Evolutionary conservation across 768 basidiomycete genomes (phyloP).

Genomic region (Naganishia vaughanmartiniae): DNA sequence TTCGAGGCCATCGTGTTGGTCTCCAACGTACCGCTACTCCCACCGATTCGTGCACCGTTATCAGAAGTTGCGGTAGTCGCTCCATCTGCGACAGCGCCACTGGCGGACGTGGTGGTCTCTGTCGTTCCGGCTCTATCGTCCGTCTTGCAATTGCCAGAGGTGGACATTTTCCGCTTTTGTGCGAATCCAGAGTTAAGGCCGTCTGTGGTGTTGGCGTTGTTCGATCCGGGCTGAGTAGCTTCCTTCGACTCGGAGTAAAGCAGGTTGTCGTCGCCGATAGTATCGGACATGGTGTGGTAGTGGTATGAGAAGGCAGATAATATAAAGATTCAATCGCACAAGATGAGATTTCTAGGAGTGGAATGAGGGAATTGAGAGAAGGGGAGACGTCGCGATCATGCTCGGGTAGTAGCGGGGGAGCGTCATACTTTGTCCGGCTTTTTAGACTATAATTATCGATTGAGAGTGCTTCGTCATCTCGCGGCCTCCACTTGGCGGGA

Average conservation of each 20-base stretch:
- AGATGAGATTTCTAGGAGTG: too few species aligned
- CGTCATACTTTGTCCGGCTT: too few species aligned
- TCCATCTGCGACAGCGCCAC: too few species aligned
- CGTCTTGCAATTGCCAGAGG: background rate
- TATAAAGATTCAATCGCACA: too few species aligned
- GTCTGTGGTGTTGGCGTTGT: background rate
- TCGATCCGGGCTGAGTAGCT: background rate
- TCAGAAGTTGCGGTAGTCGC: background rate
- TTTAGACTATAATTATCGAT: too few species aligned
- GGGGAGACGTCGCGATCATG: too few species aligned
- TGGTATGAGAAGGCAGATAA: background rate
- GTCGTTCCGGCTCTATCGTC: background rate
- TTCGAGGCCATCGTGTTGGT: conserved; percentile 9
- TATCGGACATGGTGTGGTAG: conserved; percentile 6
- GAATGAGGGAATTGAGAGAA: too few species aligned
- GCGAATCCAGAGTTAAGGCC: background rate
- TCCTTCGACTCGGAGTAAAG: background rate
- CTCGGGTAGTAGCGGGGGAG: too few species aligned
- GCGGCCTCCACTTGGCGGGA: too few species aligned
- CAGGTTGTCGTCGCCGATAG: background rate
- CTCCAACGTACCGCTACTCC: conserved; percentile 7
- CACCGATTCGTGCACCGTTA: conserved; percentile 8
- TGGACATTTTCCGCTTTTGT: background rate
- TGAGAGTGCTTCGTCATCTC: too few species aligned
- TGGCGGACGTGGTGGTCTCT: background rate